These are phyloP conservation scores for Hortiboletus flavorubellus DNA, from an alignment of 768 basidiomycete genomes.

Conservation along the genomic window DNA sequence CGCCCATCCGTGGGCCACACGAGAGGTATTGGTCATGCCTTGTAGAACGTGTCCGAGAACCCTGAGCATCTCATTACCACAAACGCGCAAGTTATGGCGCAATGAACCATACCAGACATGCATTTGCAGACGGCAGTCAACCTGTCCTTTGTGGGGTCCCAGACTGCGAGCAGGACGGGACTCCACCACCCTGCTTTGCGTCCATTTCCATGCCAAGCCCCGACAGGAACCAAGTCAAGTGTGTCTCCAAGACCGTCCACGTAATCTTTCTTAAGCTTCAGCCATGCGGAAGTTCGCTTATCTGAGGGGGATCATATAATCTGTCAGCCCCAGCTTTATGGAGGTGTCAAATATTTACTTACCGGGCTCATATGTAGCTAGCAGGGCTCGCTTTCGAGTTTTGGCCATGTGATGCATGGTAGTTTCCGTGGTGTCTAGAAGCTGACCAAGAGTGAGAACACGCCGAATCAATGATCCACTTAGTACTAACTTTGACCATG, in stretches of 20 bases:
- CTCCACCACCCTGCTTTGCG: conserved; percentile 92
- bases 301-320: conserved; percentile 39
- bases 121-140: conserved; percentile 85
- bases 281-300: conserved; percentile 82
- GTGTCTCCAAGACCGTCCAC: conserved; percentile 75
- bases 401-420: conserved; percentile 34
- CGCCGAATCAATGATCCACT: background rate
- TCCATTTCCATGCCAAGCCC: conserved; percentile 89
- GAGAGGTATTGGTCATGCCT: conserved; percentile 36
- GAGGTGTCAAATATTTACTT: conserved; percentile 9
- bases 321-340: background rate
- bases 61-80: conserved; percentile 40
- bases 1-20: background rate
- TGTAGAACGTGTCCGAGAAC: conserved; percentile 83
- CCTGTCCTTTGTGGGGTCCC: conserved; percentile 59
- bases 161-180: conserved; percentile 76
- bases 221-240: conserved; percentile 67
- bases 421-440: conserved; percentile 59
- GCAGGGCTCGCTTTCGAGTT: conserved; percentile 60
- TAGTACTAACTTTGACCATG: conserved; percentile 74
- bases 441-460: conserved; percentile 35
- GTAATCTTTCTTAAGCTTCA: conserved; percentile 93
- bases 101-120: conserved; percentile 63
- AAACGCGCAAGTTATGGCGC: background rate
- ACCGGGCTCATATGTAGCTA: conserved; percentile 84